Conservation (phyloP, 768 basidiomycete genomes). For the Boletus rufocinnamomeus region DNA sequence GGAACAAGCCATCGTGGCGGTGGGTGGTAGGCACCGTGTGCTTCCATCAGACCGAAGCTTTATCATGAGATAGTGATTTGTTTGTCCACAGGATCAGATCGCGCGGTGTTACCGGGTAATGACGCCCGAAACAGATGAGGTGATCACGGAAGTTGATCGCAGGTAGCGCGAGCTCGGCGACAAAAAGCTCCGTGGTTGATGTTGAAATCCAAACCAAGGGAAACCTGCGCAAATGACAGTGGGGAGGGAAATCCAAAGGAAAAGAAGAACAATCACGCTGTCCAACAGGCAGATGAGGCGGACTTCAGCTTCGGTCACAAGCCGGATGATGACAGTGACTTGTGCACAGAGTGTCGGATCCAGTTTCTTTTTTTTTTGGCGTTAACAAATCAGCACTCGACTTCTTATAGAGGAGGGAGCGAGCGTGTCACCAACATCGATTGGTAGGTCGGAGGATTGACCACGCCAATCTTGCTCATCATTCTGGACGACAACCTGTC, state of each 20-base stretch:
- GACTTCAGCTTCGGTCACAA: neutral
- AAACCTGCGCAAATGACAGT: neutral
- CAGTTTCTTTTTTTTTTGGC: neutral
- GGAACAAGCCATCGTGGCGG: neutral
- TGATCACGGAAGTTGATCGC: conserved; percentile 7
- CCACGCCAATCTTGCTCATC: too few relatives aligned
- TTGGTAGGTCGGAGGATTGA: neutral
- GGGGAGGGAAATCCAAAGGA: neutral
- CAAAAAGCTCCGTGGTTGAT: neutral
- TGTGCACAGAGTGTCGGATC: neutral
- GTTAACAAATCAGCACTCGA: neutral
- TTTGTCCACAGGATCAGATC: conserved; percentile 15
- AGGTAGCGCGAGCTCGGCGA: neutral
- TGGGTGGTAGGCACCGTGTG: neutral
- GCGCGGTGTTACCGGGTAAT: conserved; percentile 3
- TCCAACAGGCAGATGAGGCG: neutral
- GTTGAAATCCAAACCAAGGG: neutral
- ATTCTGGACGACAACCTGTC: too few relatives aligned
- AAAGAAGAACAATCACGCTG: neutral
- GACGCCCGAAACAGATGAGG: neutral
- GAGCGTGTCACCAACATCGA: neutral
- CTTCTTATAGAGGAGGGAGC: neutral
- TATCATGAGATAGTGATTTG: conserved; percentile 1
- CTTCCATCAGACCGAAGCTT: conserved; percentile 7
- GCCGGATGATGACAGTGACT: neutral